Base-by-base conservation (phyloP, 352 stramenopile species). In the Peronospora belbahrii region DNA sequence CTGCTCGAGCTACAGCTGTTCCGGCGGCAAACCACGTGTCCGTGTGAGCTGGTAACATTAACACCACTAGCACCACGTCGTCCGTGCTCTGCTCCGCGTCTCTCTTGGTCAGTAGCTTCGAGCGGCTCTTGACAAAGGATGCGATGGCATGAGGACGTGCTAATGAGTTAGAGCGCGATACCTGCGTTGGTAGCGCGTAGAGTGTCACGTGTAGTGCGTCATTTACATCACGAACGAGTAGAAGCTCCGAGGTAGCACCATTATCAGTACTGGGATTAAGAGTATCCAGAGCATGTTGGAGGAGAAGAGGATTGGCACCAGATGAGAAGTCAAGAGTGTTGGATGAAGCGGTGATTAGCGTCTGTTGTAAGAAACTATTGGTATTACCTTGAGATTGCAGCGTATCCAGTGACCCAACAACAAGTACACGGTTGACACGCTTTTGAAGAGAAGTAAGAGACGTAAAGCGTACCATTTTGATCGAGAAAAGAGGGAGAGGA, bases 91-190 rank as follows among this genome's bases (percentile, higher is more conserved):
- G 27, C 1, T 20, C 42, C 3, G 42, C 44, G 11, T 43, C 61
- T 43, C 39, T 33, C 17, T 50, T 56, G n/a, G 20, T 45, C n/a
- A 73, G 9, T 6, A 71, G 42, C 23, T 63, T 38, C 25, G 52
- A 43, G 70, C 80, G 60, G 52, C 38, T 55, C 55, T 82, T 83
- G 56, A 83, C 60, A 48, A 88, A 82, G 30, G 51, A 40, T 31
- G 75, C 36, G 57, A 95, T 80, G 18, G 83, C 62, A 56, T 95
- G 83, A 23, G 83, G 83, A 18, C 83, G 73, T 27, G 79, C 71
- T 0, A 65, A 53, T 7, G 66, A 70, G 59, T 94, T 94, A 56
- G 81, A 67, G 15, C 83, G 74, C 44, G 73, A 88, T 19, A 81
- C 65, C 10, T 58, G 54, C 37, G 64, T 83, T 7, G 78, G 78